Conservation (phyloP, 495 filamentous ascomycete species). For the Margaritispora aquatica region DNA sequence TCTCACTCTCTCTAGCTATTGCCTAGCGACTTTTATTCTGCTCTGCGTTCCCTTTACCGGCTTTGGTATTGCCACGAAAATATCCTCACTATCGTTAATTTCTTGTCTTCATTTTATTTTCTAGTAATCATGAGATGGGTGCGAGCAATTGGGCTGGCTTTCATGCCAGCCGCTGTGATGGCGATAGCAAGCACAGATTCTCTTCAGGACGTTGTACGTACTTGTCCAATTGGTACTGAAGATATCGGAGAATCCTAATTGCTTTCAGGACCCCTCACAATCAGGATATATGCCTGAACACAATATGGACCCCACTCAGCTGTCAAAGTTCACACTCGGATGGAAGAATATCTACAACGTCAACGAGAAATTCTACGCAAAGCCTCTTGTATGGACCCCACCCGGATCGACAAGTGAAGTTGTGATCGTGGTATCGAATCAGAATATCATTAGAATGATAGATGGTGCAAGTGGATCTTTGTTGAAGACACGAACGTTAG, state of each 20-base stretch:
- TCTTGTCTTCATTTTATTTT: neutral
- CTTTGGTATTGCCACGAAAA: neutral
- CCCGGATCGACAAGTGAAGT: constrained; percentile 21
- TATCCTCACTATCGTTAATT: neutral
- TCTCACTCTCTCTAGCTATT: neutral
- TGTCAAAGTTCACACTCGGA: neutral
- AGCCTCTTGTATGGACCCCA: constrained; percentile 33
- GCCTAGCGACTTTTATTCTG: neutral
- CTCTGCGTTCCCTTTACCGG: neutral
- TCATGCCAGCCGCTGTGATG: neutral
- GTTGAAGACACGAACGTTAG: constrained; percentile 24
- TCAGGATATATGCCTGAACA: constrained; percentile 21
- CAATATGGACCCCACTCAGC: constrained; percentile 13
- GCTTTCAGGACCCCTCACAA: constrained; percentile 11
- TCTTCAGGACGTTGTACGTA: constrained; percentile 1
- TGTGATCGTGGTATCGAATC: constrained; percentile 30
- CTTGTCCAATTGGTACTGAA: neutral
- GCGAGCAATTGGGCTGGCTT: neutral
- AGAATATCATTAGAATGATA: constrained; percentile 32
- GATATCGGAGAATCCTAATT: neutral
- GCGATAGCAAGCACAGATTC: neutral
- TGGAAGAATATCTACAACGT: constrained; percentile 8
- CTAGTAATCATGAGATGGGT: neutral
- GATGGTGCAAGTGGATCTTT: constrained; percentile 29
- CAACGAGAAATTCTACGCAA: constrained; percentile 28